Conservation (phyloP, 305 asterid genomes). For the Caryopteris hybrid region DNA sequence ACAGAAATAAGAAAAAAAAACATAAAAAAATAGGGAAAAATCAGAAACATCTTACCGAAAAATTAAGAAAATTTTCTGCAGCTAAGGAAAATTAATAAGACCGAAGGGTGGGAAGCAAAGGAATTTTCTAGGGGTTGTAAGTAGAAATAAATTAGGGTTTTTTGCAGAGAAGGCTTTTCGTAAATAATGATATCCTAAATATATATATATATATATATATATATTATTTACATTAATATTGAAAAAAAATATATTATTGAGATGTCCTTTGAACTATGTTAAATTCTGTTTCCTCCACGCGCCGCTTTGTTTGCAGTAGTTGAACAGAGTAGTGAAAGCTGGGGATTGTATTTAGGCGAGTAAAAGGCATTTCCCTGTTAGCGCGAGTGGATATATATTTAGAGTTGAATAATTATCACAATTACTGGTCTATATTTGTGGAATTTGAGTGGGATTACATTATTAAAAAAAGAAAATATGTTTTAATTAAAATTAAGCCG, state of each 20-base stretch:
- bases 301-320: not conserved
- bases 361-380: not conserved
- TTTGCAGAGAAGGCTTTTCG: slow-evolving; percentile 24
- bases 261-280: not conserved
- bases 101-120: not conserved
- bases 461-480: not conserved
- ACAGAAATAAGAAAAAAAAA: not conserved
- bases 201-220: slow-evolving; percentile 10
- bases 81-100: slow-evolving; percentile 12
- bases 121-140: slow-evolving; percentile 20
- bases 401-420: not conserved
- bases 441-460: slow-evolving; percentile 17
- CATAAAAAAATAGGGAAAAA: slow-evolving; percentile 28
- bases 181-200: slow-evolving; percentile 3
- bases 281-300: not conserved
- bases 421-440: slow-evolving; percentile 13
- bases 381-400: not conserved
- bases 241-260: slow-evolving; percentile 7
- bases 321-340: not conserved
- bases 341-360: not conserved
- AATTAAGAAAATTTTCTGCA: slow-evolving; percentile 19
- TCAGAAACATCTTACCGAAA: slow-evolving; percentile 26
- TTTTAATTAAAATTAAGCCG: not conserved
- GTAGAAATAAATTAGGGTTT: slow-evolving; percentile 35
- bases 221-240: slow-evolving; percentile 5